phyloP scores from a whole-genome alignment of 805 yeast species.

The Lipomyces yamadae region DNA sequence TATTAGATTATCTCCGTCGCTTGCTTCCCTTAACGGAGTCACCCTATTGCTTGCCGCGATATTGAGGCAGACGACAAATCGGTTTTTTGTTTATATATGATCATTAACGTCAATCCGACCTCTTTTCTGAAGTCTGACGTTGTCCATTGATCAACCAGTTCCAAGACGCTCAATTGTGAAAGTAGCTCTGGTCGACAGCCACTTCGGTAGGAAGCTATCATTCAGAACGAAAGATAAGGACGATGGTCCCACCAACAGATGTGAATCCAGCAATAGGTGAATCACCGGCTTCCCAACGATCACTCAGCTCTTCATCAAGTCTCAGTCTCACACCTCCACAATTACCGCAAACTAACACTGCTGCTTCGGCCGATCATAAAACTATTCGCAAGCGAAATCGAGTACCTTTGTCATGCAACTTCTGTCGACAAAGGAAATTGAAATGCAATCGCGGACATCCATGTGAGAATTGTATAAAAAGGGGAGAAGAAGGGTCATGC shows the following conservation, averaged over 20 bases:
- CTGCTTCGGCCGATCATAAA: conserved; percentile 32
- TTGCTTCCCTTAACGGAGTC: background rate
- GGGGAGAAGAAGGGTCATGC: conserved; percentile 36
- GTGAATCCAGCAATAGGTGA: background rate
- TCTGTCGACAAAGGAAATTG: conserved; percentile 45
- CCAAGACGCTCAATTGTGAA: background rate
- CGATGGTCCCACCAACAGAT: conserved; percentile 5
- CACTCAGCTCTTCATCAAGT: conserved; percentile 10
- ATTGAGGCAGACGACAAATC: background rate
- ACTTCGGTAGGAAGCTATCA: background rate
- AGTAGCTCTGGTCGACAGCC: background rate
- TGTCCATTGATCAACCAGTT: background rate
- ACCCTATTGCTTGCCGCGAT: background rate
- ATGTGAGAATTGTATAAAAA: conserved; percentile 44
- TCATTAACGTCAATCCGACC: background rate
- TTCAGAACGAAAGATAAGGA: background rate
- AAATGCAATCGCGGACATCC: conserved; percentile 47
- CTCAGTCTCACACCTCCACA: conserved; percentile 24
- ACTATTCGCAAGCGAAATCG: conserved; percentile 41
- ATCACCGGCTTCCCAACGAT: conserved; percentile 10
- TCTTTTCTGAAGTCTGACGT: background rate
- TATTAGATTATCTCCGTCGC: background rate
- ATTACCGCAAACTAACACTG: conserved; percentile 33
- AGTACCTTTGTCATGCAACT: conserved; percentile 44
- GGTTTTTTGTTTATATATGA: conserved; percentile 10